These are phyloP conservation scores for Nowakowskiella sp. DNA, from an alignment of 192 early-diverging fungal genomes.

Conservation along the genomic window DNA sequence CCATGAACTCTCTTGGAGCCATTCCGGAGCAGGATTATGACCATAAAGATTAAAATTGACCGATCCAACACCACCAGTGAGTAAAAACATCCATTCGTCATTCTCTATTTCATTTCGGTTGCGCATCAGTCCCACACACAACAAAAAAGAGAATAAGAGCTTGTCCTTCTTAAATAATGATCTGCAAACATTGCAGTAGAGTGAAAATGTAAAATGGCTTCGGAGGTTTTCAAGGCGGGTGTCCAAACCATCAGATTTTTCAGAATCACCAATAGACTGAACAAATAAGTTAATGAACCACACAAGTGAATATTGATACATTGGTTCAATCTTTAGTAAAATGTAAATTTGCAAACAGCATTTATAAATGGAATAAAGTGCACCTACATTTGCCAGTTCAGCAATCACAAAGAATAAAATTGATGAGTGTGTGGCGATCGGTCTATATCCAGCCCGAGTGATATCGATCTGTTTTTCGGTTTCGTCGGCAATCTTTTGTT, in stretches of 20 bases:
- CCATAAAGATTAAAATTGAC: conserved; percentile 25
- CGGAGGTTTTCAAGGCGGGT: conserved; percentile 46
- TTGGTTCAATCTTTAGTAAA: conserved; percentile 43
- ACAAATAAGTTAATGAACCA: conserved; percentile 60
- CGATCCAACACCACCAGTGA: conserved; percentile 44
- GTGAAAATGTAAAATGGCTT: conserved; percentile 50
- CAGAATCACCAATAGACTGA: conserved; percentile 49
- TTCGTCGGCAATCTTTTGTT: conserved; percentile 52
- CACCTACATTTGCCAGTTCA: conserved; percentile 48
- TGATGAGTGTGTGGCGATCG: conserved; percentile 53
- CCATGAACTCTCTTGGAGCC: conserved; percentile 51
- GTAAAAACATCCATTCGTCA: conserved; percentile 54
- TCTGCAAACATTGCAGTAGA: conserved; percentile 55
- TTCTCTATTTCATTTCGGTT: conserved; percentile 40
- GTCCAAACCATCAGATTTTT: conserved; percentile 43
- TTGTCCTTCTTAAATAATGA: conserved; percentile 60
- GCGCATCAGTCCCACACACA: conserved; percentile 49
- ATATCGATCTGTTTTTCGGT: conserved; percentile 55
- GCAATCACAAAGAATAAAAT: conserved; percentile 57
- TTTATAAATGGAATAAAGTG: conserved; percentile 3
- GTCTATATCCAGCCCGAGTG: conserved; percentile 49
- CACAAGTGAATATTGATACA: conserved; percentile 55
- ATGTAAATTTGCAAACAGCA: background rate
- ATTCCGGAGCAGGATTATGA: conserved; percentile 44
- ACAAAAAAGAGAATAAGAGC: conserved; percentile 53